Conservation (phyloP, 2,329 filamentous ascomycete genomes). For the Nannizzia gypsea region DNA sequence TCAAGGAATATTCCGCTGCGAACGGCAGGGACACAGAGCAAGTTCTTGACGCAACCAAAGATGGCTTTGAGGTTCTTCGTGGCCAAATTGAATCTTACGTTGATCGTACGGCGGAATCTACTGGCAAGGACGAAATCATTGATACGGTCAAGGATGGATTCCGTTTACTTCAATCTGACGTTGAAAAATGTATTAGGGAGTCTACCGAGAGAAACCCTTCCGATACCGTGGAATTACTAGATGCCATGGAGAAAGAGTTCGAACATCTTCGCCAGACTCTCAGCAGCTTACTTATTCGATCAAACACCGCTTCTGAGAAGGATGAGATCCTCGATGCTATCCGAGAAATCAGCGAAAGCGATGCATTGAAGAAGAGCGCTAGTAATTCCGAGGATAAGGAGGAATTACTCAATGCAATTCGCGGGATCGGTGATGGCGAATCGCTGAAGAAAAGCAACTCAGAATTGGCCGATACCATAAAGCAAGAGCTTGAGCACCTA, state of each 20-base stretch:
- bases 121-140: conserved; percentile 59
- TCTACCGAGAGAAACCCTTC: conserved; percentile 18
- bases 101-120: conserved; percentile 55
- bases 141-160: conserved; percentile 46
- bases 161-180: conserved; percentile 48
- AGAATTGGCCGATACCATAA: conserved; percentile 40
- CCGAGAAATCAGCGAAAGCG: conserved; percentile 34
- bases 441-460: conserved; percentile 34
- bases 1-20: conserved; percentile 68
- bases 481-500: conserved; percentile 50
- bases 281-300: conserved; percentile 55
- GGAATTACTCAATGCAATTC: conserved; percentile 50
- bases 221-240: conserved; percentile 46
- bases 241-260: conserved; percentile 69
- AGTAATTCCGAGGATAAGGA: conserved; percentile 46
- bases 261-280: conserved; percentile 70
- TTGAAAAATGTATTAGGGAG: conserved; percentile 42
- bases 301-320: conserved; percentile 41
- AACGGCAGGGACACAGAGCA: conserved; percentile 77
- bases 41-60: conserved; percentile 74
- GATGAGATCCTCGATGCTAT: conserved; percentile 52
- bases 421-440: conserved; percentile 34
- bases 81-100: conserved; percentile 72
- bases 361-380: conserved; percentile 26
- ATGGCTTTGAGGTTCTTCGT: conserved; percentile 71